Base-by-base conservation (phyloP, 2,329 filamentous ascomycete genomes). In the Onygena corvina region DNA sequence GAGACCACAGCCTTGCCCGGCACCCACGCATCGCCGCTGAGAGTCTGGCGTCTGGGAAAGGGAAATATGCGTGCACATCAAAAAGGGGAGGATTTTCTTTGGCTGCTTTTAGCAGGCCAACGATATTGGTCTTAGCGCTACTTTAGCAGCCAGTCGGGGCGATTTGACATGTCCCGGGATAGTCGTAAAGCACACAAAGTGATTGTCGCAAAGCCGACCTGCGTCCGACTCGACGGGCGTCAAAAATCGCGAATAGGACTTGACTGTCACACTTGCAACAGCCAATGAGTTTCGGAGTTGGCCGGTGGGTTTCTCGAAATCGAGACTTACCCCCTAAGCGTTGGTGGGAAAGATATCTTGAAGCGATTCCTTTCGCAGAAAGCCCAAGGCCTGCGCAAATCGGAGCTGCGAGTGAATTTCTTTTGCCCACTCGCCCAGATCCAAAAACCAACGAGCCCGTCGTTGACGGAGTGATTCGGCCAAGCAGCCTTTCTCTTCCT, bases 391-490 rank as follows among this genome's bases (percentile, higher is more conserved):
- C 36, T 23, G 36, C 27, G 36, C 36, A n/a, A 42, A 42, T 42
- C 36, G 36, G 36, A 27, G 21, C n/a, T 42, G 36, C 27, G 36
- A 23, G 27, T 25, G 36, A 42, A 42, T 42, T 42, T 21, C 36
- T 42, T 42, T 42, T 42, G 36, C 21, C 27, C 36, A 42, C 36
- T 23, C 36, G 36, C 36, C 27, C 25, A 42, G 21, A 42, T 42
- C 36, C 27, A 23, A n/a, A n/a, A n/a, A 42, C 27, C 36, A 42
- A 42, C 36, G 27, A 9, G 34, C 34, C 20, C 36, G 16, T 20
- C 21, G 21, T 27, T 23, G 11, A 42, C 36, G 16, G 21, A 25
- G 21, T 21, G 12, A 40, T 20, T 40, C 16, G 21, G 21, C 21
- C 11, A 42, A 29, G 36, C 20, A 42, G 36, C 6, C 27, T 27